These are phyloP conservation scores for Cyclotella choctawhatcheeana DNA, from an alignment of 108 stramenopile species.

Conservation along the genomic window DNA sequence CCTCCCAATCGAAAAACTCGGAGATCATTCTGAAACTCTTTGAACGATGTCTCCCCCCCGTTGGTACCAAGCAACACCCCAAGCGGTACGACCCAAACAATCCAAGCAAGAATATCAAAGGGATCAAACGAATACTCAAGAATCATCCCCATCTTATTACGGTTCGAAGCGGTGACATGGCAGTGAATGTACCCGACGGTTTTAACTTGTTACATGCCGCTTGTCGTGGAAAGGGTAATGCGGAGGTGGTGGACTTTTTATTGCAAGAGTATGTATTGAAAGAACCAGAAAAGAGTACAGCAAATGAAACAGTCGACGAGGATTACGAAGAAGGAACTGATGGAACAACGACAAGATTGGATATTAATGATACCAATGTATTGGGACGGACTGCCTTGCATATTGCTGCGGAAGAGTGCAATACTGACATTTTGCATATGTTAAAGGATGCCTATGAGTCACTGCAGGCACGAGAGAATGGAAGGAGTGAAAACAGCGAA, in stretches of 20 bases:
- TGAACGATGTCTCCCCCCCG: background rate
- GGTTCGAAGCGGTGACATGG: slow-evolving; percentile 54
- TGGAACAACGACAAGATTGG: slow-evolving; percentile 9
- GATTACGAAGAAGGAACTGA: background rate
- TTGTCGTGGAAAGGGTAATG: slow-evolving; percentile 48
- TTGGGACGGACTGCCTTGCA: slow-evolving; percentile 86
- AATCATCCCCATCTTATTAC: slow-evolving; percentile 41
- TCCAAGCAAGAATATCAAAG: slow-evolving; percentile 43
- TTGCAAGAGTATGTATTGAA: slow-evolving; percentile 24
- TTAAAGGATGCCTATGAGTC: slow-evolving; percentile 43
- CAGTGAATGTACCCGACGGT: slow-evolving; percentile 71
- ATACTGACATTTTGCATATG: slow-evolving; percentile 58
- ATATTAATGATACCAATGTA: slow-evolving; percentile 55
- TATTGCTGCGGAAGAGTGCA: slow-evolving; percentile 71
- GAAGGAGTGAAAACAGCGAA: slow-evolving; percentile 5
- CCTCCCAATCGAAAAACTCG: background rate
- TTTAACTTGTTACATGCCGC: slow-evolving; percentile 77
- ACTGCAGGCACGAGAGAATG: background rate
- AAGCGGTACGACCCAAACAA: background rate
- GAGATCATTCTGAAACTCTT: background rate
- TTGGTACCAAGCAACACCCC: background rate
- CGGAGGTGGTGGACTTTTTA: slow-evolving; percentile 37
- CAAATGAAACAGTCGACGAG: too few species aligned
- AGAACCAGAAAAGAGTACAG: background rate
- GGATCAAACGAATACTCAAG: slow-evolving; percentile 38